Evolutionary conservation across 2,329 filamentous ascomycete species (phyloP).

Genomic region (Colletotrichum limetticola): DNA sequence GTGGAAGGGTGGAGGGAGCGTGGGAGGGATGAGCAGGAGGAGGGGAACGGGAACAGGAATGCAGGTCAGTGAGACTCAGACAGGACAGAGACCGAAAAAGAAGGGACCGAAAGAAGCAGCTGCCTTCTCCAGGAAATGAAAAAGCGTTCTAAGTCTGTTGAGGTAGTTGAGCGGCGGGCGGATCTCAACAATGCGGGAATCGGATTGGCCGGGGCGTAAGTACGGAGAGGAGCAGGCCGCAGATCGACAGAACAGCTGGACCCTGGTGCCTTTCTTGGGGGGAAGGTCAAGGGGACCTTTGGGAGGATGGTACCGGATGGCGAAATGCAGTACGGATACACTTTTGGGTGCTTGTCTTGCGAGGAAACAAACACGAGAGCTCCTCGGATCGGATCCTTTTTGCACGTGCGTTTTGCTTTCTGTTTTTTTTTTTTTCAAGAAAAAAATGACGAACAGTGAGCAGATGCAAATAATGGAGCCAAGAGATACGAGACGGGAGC

Average conservation of each 20-base stretch:
- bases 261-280: slow-evolving; percentile 14
- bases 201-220: slow-evolving; percentile 25
- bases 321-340: not conserved
- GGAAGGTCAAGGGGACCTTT: not conserved
- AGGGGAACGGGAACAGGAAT: not conserved
- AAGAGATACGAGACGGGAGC: not conserved
- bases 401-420: not conserved
- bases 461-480: not conserved
- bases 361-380: not conserved
- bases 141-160: slow-evolving; percentile 31
- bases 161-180: slow-evolving; percentile 24
- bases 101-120: not conserved
- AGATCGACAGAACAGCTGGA: slow-evolving; percentile 26
- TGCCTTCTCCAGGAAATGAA: slow-evolving; percentile 27
- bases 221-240: not conserved
- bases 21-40: not conserved
- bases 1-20: not conserved
- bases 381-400: not conserved
- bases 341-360: too few relatives aligned
- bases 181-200: slow-evolving; percentile 31
- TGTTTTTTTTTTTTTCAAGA: not conserved
- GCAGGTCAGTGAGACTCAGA: not conserved
- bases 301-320: not conserved
- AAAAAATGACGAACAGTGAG: not conserved
- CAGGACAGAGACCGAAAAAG: not conserved